Conservation (phyloP, 352 stramenopile genomes). For the Blastocystis sp. region DNA sequence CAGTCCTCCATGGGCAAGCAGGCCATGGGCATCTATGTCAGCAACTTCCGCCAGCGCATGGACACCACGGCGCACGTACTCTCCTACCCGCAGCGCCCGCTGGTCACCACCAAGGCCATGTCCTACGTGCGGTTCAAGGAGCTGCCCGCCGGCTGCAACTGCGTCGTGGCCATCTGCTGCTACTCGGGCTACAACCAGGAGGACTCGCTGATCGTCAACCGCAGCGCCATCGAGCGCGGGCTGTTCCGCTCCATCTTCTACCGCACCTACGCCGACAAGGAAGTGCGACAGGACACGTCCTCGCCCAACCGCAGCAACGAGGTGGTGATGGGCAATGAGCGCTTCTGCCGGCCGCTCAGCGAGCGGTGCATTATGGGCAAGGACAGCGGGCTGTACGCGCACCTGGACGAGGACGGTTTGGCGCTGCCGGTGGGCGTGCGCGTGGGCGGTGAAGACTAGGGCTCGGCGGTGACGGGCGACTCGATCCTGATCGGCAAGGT, state of each 20-base stretch:
- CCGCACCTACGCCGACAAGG: constrained; percentile 92
- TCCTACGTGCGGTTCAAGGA: constrained; percentile 96
- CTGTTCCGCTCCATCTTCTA: constrained; percentile 98
- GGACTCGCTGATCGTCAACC: constrained; percentile 99
- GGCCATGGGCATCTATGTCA: constrained; percentile 98
- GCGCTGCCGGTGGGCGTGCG: constrained; percentile 77
- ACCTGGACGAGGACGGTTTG: constrained; percentile 96
- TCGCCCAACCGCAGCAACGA: not conserved
- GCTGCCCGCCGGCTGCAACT: constrained; percentile 95
- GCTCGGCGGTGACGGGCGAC: constrained; percentile 90
- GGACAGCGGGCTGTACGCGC: constrained; percentile 93
- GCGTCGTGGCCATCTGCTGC: constrained; percentile 82
- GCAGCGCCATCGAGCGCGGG: constrained; percentile 95
- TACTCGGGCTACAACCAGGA: constrained; percentile 96
- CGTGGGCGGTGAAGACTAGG: constrained; percentile 70
- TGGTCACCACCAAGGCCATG: constrained; percentile 97
- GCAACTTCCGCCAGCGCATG: constrained; percentile 97
- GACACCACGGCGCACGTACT: constrained; percentile 98
- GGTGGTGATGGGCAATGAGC: constrained; percentile 38
- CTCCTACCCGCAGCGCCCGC: constrained; percentile 97
- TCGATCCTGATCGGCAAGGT: constrained; percentile 99
- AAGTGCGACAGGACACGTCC: constrained; percentile 74
- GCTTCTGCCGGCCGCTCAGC: constrained; percentile 51
- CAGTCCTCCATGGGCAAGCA: constrained; percentile 99
- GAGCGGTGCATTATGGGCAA: constrained; percentile 80